phyloP scores from a whole-genome alignment of 306 rosid species.

The Lathyrus tuberosus region DNA sequence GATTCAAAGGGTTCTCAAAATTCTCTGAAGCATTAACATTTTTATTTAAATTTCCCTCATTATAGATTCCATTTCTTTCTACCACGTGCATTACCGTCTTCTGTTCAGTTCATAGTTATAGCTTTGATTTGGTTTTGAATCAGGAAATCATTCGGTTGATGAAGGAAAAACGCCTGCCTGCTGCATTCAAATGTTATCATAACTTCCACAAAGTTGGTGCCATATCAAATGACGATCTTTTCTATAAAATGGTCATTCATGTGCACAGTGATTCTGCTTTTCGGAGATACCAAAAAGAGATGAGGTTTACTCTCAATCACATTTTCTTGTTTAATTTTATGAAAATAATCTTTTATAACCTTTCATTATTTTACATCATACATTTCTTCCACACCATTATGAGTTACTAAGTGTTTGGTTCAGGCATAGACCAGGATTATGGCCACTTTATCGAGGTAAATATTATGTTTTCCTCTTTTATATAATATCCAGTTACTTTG shows the following conservation, averaged over 20 bases:
- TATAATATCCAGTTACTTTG: conserved; percentile 7
- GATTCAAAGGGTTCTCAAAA: conserved; percentile 23
- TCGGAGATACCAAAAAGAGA: conserved; percentile 81
- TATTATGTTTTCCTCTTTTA: neutral
- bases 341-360: conserved; percentile 5
- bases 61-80: conserved; percentile 34
- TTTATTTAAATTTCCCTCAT: conserved; percentile 28
- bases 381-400: conserved; percentile 7
- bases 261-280: conserved; percentile 86
- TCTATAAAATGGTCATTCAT: conserved; percentile 93
- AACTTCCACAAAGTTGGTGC: conserved; percentile 72
- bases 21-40: conserved; percentile 18
- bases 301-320: conserved; percentile 60
- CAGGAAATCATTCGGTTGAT: conserved; percentile 84
- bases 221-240: conserved; percentile 66
- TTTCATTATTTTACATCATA: conserved; percentile 28
- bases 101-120: conserved; percentile 33
- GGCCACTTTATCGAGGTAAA: conserved; percentile 96
- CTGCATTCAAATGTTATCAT: conserved; percentile 88
- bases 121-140: conserved; percentile 39
- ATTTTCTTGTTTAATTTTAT: conserved; percentile 34
- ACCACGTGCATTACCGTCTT: conserved; percentile 5
- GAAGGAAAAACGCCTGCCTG: conserved; percentile 80
- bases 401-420: conserved; percentile 30
- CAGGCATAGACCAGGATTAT: conserved; percentile 76